These are phyloP conservation scores for Heterococcus sp. DNA, from an alignment of 108 stramenopile species.

Conservation along the genomic window DNA sequence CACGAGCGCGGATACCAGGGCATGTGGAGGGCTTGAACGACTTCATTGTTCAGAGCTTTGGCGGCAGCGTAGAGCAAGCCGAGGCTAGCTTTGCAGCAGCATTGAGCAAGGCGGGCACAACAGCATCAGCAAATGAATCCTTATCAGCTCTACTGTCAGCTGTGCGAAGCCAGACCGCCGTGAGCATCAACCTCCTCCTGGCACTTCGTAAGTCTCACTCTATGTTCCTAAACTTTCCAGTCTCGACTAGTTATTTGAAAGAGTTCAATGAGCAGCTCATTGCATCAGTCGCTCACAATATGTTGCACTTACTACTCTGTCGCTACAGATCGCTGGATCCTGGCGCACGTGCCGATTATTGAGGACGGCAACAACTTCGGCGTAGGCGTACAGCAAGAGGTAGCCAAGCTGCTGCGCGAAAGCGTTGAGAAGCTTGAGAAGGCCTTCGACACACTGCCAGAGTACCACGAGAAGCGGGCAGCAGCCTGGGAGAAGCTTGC, in stretches of 20 bases:
- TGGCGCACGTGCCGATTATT: conserved; percentile 42
- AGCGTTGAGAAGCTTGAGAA: conserved; percentile 57
- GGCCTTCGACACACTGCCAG: conserved; percentile 56
- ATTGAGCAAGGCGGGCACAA: neutral
- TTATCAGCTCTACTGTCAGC: neutral
- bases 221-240: neutral
- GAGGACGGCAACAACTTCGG: conserved; percentile 84
- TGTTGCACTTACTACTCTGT: neutral
- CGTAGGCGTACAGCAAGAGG: conserved; percentile 70
- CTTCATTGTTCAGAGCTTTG: neutral
- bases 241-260: neutral
- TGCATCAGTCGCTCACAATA: neutral
- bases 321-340: conserved; percentile 33
- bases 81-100: neutral
- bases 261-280: neutral
- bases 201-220: neutral
- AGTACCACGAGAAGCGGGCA: conserved; percentile 66
- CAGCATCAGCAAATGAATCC: neutral
- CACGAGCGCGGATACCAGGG: neutral
- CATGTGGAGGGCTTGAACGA: neutral
- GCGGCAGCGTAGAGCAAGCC: neutral
- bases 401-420: conserved; percentile 59
- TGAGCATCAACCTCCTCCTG: neutral
- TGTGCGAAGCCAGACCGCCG: neutral
- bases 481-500: conserved; percentile 59